Evolutionary conservation across 2,329 filamentous ascomycete genomes (phyloP), one percentile per base, ranked within the genome.

Genomic region (Fusarium albosuccineum): DNA sequence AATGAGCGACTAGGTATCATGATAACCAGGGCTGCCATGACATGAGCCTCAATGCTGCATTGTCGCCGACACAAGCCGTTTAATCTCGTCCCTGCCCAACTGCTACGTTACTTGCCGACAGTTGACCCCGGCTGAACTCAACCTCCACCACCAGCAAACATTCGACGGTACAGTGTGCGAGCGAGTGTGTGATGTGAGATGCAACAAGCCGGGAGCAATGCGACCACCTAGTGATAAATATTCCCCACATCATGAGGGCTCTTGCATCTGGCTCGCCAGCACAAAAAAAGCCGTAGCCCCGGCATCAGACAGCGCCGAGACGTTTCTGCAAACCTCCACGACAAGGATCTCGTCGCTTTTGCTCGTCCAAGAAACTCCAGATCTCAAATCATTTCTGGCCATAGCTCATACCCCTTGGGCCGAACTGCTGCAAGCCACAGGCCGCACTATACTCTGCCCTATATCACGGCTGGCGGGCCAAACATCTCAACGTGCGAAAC

Each of bases 191-290:
- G 14, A 61, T 64, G 63, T 36, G 51, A 58, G 54, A 66, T 67
- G 63, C 45, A 55, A 59, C 55, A 34, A 58, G 41, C 54, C 42
- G 62, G 40, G 40, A 40, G 51, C 45, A 53, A 64, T 52, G 33
- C 27, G 33, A 55, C 34, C 26, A 16, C 44, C 22, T 22, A 22
- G 22, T 22, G 22, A 22, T 33, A 9, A 22, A 30, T 54, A 34
- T 66, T 73, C 70, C 64, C 70, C 70, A 73, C 70, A 64, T 63
- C 16, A 45, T 54, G 53, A 66, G 49, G 61, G 49, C 44, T 52
- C 36, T 66, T 57, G 36, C 51, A 40, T 49, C 27, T 9, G 13
- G 14, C 36, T 17, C 9, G 34, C 16, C 27, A 46, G 26, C 29
- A 56, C 29, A 33, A 50, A 50, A 50, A 50, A 36, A 55, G 45